These are phyloP conservation scores for Aspergillus sp. DNA, from an alignment of 2,329 filamentous ascomycete species.

Conservation along the genomic window DNA sequence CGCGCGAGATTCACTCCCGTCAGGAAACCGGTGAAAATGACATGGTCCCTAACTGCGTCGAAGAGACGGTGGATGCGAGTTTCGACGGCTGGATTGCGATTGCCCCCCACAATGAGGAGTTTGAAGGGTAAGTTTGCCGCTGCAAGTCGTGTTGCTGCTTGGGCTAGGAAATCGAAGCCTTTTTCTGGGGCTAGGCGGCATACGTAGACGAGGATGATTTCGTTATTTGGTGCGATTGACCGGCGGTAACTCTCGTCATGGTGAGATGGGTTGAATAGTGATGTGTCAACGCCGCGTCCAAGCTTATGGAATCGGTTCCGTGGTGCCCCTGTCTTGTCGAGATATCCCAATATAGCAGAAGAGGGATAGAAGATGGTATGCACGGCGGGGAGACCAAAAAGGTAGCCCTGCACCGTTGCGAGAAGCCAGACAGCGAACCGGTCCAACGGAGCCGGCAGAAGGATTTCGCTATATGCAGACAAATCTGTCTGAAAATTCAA, in stretches of 20 bases:
- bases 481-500: constrained; percentile 69
- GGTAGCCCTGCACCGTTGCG: constrained; percentile 57
- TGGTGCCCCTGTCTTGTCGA: constrained; percentile 52
- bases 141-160: constrained; percentile 50
- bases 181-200: constrained; percentile 64
- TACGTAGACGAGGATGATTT: constrained; percentile 60
- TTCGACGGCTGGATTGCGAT: constrained; percentile 58
- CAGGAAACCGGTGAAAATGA: constrained; percentile 62
- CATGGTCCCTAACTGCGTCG: constrained; percentile 46
- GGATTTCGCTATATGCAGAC: constrained; percentile 60
- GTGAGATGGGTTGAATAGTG: constrained; percentile 52
- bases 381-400: constrained; percentile 57
- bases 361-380: constrained; percentile 65
- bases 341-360: constrained; percentile 55
- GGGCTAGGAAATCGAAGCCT: constrained; percentile 61
- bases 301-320: constrained; percentile 53
- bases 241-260: constrained; percentile 48
- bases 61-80: constrained; percentile 57
- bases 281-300: constrained; percentile 59
- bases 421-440: constrained; percentile 57
- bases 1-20: constrained; percentile 55
- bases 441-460: constrained; percentile 60
- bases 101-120: constrained; percentile 62
- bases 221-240: constrained; percentile 53
- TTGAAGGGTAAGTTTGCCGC: constrained; percentile 53